Evolutionary conservation across 2,329 filamentous ascomycete species (phyloP).

Genomic region (Tolypocladium capitatum): DNA sequence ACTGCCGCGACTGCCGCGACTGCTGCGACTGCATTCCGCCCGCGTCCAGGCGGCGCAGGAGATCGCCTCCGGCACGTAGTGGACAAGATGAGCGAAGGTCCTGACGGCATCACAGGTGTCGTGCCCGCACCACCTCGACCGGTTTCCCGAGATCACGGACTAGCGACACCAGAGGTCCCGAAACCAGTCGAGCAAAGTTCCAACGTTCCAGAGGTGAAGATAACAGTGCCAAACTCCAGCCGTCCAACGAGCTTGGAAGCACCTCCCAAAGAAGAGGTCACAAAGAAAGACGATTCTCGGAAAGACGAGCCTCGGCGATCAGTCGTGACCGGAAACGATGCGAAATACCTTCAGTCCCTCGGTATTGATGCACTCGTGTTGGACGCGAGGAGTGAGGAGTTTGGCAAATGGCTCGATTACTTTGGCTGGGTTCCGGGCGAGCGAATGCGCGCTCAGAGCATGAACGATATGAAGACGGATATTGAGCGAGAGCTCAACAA

Average conservation of each 20-base stretch:
- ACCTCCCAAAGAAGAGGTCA: constrained; percentile 21
- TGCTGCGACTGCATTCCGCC: constrained; percentile 56
- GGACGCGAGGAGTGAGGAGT: constrained; percentile 63
- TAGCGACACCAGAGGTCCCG: constrained; percentile 11
- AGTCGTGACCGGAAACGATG: constrained; percentile 58
- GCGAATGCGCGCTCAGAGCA: constrained; percentile 58
- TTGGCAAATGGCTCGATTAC: constrained; percentile 70
- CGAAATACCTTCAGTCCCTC: constrained; percentile 63
- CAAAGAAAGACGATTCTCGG: constrained; percentile 11
- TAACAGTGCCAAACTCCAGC: constrained; percentile 35
- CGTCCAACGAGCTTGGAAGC: constrained; percentile 23
- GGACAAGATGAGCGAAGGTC: constrained; percentile 48
- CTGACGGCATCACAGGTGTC: constrained; percentile 81
- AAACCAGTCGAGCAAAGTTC: constrained; percentile 21
- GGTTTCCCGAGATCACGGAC: constrained; percentile 19
- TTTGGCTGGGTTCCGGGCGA: constrained; percentile 77
- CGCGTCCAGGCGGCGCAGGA: constrained; percentile 73
- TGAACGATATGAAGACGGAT: constrained; percentile 70
- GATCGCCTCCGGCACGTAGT: constrained; percentile 59
- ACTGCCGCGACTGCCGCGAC: constrained; percentile 43
- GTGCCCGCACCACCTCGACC: constrained; percentile 61
- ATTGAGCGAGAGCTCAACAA: constrained; percentile 80
- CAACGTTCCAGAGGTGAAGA: constrained; percentile 43
- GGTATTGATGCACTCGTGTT: constrained; percentile 68
- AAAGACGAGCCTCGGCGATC: constrained; percentile 45